Percentiles rank a stretch among this genome's conserved stretches.
These are phyloP conservation scores for Colletotrichum sp. DNA, from an alignment of 2,329 filamentous ascomycete species.

Conservation along the genomic window DNA sequence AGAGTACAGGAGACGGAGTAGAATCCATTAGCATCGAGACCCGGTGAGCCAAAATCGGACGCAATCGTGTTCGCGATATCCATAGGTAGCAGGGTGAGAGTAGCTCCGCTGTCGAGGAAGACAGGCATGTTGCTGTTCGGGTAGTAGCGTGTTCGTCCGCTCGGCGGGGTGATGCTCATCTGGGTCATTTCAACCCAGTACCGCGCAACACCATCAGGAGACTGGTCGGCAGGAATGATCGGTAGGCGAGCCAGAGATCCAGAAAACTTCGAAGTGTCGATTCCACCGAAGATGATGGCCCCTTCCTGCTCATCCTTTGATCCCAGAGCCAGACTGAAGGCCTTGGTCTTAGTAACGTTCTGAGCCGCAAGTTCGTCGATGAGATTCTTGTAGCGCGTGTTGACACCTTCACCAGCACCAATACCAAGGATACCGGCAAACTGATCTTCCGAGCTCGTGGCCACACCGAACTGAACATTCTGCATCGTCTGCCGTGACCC, in stretches of 20 bases:
- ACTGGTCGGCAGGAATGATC: slow-evolving; percentile 59
- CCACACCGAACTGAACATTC: slow-evolving; percentile 70
- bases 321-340: slow-evolving; percentile 71
- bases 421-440: slow-evolving; percentile 74
- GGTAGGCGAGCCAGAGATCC: slow-evolving; percentile 66
- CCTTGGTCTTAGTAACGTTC: slow-evolving; percentile 62
- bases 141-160: slow-evolving; percentile 30
- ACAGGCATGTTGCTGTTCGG: slow-evolving; percentile 52
- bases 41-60: slow-evolving; percentile 49
- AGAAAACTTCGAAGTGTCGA: slow-evolving; percentile 68
- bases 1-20: slow-evolving; percentile 52
- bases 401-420: slow-evolving; percentile 63
- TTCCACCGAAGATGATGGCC: slow-evolving; percentile 71
- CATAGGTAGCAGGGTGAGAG: slow-evolving; percentile 69
- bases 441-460: slow-evolving; percentile 52
- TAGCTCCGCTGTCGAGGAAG: slow-evolving; percentile 75
- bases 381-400: slow-evolving; percentile 54
- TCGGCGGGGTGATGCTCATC: slow-evolving; percentile 46
- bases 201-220: slow-evolving; percentile 58
- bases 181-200: slow-evolving; percentile 58
- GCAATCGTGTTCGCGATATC: slow-evolving; percentile 56
- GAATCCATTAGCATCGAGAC: slow-evolving; percentile 45
- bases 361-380: slow-evolving; percentile 55
- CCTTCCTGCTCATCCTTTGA: slow-evolving; percentile 64
- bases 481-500: slow-evolving; percentile 44